phyloP scores from a whole-genome alignment of 441 rosid species.

The Theobroma grandiflorum region DNA sequence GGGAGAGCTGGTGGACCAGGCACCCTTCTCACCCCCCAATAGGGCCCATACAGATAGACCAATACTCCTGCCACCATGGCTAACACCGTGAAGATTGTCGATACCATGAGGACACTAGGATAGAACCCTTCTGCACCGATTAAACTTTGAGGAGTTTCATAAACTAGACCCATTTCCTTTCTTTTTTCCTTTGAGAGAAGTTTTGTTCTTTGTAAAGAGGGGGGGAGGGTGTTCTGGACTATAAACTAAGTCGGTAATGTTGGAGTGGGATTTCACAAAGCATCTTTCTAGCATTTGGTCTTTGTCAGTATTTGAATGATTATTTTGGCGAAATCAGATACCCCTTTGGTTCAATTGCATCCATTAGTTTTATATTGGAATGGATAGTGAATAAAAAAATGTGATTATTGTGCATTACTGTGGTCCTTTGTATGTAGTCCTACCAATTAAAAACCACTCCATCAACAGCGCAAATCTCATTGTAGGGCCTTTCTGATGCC shows the following conservation, averaged over 20 bases:
- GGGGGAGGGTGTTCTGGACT: not conserved
- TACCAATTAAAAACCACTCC: not conserved
- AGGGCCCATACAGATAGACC: slow-evolving; percentile 74
- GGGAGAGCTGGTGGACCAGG: slow-evolving; percentile 84
- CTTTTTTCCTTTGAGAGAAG: slow-evolving; percentile 22
- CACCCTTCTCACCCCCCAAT: slow-evolving; percentile 81
- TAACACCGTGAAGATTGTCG: slow-evolving; percentile 45
- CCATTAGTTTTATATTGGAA: slow-evolving; percentile 5
- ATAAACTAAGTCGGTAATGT: not conserved
- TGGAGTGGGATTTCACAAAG: slow-evolving; percentile 16
- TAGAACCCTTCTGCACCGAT: slow-evolving; percentile 20
- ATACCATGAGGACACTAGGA: slow-evolving; percentile 8
- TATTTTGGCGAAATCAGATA: slow-evolving; percentile 9
- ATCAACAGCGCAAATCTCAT: not conserved
- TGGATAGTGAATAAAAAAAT: slow-evolving; percentile 3
- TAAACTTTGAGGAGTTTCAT: slow-evolving; percentile 11
- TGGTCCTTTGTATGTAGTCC: not conserved
- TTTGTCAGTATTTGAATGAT: slow-evolving; percentile 38
- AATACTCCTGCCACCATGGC: slow-evolving; percentile 46
- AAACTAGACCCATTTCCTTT: slow-evolving; percentile 21
- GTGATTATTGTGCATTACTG: not conserved
- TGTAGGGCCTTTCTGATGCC: not conserved
- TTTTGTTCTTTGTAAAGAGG: slow-evolving; percentile 28
- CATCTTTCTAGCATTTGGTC: slow-evolving; percentile 33
- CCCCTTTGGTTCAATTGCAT: not conserved